Evolutionary conservation across 345 rosid genomes (phyloP), one percentile per base, ranked within the genome.

Genomic region (Hibiscus trionum): DNA sequence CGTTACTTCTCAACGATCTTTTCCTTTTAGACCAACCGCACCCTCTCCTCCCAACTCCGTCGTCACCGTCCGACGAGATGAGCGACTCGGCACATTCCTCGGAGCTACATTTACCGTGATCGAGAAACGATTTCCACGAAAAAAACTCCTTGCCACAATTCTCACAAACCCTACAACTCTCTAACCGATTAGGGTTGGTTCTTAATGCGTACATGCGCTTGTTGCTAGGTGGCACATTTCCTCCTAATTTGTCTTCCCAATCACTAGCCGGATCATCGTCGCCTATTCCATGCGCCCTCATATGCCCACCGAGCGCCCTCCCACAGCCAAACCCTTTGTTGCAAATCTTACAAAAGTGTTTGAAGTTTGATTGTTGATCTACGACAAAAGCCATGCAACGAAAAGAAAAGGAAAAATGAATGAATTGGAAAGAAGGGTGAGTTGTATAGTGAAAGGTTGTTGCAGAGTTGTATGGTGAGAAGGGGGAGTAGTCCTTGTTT

Each of bases 221-320:
- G 66, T 82, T 84, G 9, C 73, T 75, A 0, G 87, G 85, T 1
- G 93, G 77, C 7, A 74, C 78, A 37, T 80, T 76, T 44, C 47
- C 61, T 46, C 73, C 85, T 33, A 80, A 82, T 5, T 80, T 82
- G 26, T 80, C 77, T 59, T 88, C 91, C 91, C 91, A 88, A 70
- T 85, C 89, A 73, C 88, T 86, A 0, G 73, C 85, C 0, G 78
- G 85, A 60, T 87, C 91, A 7, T 87, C 89, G 1, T 84, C 87
- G 1, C 92, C 88, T 7, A 88, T 85, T n/a, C 96, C 96, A 24
- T 90, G 96, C 0, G 92, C 88, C 80, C 96, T 82, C 96, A 90
- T 88, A 72, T 90, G 96, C 27, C 96, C 96, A 0, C 96, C 96
- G 1, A 90, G 72, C 3, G 92, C 92, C 42, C 92, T 81, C 7